Percentiles rank a stretch among this genome's conserved stretches.
These are phyloP conservation scores for Xylariomycetidae sp. DNA, from an alignment of 2,329 filamentous ascomycete genomes.

Conservation along the genomic window DNA sequence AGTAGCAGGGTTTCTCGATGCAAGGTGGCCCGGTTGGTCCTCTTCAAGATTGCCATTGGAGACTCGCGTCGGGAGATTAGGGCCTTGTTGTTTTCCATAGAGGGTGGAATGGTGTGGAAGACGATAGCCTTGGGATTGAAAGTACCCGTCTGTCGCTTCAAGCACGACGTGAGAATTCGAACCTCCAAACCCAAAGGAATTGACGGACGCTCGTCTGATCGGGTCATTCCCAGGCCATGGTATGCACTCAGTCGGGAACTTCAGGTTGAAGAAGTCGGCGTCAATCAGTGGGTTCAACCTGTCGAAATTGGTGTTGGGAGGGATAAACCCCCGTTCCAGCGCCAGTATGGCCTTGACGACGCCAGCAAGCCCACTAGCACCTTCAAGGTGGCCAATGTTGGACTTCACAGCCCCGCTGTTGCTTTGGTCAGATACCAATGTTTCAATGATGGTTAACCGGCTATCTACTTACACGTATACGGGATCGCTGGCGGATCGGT, in stretches of 20 bases:
- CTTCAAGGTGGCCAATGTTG: slow-evolving; percentile 15
- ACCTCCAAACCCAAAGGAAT: slow-evolving; percentile 4
- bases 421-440: too few relatives aligned
- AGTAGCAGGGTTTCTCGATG: too few relatives aligned
- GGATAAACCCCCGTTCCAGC: slow-evolving; percentile 13
- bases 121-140: neutral
- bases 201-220: slow-evolving; percentile 13
- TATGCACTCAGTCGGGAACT: slow-evolving; percentile 14
- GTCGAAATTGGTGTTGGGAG: slow-evolving; percentile 13
- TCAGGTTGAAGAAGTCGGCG: slow-evolving; percentile 7
- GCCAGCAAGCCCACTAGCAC: slow-evolving; percentile 11
- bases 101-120: neutral
- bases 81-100: too few relatives aligned
- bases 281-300: slow-evolving; percentile 11
- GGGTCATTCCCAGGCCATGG: too few relatives aligned
- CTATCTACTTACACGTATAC: too few relatives aligned
- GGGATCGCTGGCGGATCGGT: slow-evolving; percentile 6
- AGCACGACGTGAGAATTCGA: slow-evolving; percentile 2
- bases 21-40: too few relatives aligned
- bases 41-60: too few relatives aligned
- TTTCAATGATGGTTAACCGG: too few relatives aligned
- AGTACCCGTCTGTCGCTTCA: too few relatives aligned
- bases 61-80: too few relatives aligned
- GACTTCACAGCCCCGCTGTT: slow-evolving; percentile 15
- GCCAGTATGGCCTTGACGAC: slow-evolving; percentile 16